A percentile compares a stretch with the other conserved stretches of the same genome.
Conservation (phyloP, 164 flowering plant genomes). For the Sextonia rubra region DNA sequence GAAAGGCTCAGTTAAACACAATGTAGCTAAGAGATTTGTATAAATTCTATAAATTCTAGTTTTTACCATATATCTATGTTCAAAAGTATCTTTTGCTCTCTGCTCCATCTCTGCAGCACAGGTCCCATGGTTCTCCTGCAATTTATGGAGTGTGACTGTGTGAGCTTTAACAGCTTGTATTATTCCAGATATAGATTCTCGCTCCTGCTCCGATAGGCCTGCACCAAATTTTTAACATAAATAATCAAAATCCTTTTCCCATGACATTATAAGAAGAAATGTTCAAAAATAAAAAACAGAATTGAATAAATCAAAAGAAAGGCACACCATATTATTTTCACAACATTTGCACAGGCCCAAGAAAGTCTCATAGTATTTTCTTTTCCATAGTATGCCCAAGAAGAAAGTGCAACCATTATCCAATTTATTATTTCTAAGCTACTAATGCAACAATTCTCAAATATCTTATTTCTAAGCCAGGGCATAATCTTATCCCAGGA, state of each 20-base stretch:
- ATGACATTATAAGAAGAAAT: too few species aligned
- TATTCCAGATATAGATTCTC: conserved; percentile 43
- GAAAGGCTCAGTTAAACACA: too few species aligned
- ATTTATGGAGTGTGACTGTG: conserved; percentile 32
- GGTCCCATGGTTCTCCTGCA: conserved; percentile 50
- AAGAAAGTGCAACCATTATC: too few species aligned
- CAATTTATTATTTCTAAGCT: too few species aligned
- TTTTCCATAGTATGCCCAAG: too few species aligned
- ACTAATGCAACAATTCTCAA: too few species aligned
- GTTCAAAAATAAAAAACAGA: too few species aligned
- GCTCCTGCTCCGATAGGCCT: conserved; percentile 61
- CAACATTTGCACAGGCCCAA: too few species aligned
- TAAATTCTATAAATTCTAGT: conserved; percentile 4
- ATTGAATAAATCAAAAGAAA: not conserved
- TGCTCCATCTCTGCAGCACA: conserved; percentile 50
- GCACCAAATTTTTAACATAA: conserved; percentile 3
- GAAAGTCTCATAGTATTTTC: too few species aligned
- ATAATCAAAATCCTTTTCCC: not conserved
- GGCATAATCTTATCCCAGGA: too few species aligned
- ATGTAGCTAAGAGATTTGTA: too few species aligned
- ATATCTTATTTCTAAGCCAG: too few species aligned
- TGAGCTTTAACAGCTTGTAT: conserved; percentile 44
- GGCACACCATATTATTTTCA: not conserved
- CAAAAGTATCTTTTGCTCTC: conserved; percentile 51
- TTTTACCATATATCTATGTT: conserved; percentile 63